Conservation (phyloP, 2,329 filamentous ascomycete genomes). For the Scleromitrula shiraiana region DNA sequence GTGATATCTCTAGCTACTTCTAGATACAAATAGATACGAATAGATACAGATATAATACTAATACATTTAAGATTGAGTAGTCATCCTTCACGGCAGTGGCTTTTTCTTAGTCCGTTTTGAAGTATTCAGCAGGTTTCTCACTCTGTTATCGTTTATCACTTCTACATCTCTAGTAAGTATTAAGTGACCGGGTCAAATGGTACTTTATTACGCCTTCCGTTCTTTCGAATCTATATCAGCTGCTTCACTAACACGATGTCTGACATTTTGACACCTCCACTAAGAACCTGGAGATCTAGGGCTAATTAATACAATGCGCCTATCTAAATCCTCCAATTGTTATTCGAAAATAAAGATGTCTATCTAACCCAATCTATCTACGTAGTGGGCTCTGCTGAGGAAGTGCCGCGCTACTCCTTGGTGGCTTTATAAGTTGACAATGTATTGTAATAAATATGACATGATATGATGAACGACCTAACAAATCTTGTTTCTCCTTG, state of each 20-base stretch:
- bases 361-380: background rate
- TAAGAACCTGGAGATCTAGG: background rate
- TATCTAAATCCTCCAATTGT: background rate
- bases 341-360: no score
- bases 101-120: background rate
- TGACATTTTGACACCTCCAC: conserved; percentile 4
- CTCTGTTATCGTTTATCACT: conserved; percentile 3
- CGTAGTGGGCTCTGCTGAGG: background rate
- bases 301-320: background rate
- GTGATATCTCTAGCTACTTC: no score
- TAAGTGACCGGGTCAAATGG: conserved; percentile 7
- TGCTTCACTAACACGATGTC: conserved; percentile 8
- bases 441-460: no score
- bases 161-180: no score
- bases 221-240: background rate
- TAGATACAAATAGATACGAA: no score
- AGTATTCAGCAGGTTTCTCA: no score
- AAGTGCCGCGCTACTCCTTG: background rate
- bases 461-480: no score
- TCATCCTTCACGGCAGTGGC: background rate
- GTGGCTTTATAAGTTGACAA: no score
- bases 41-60: no score
- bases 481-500: no score
- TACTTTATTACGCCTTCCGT: background rate
- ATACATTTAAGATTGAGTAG: no score